These are phyloP conservation scores for Phoma herbarum DNA, from an alignment of 2,329 filamentous ascomycete genomes.

Conservation along the genomic window DNA sequence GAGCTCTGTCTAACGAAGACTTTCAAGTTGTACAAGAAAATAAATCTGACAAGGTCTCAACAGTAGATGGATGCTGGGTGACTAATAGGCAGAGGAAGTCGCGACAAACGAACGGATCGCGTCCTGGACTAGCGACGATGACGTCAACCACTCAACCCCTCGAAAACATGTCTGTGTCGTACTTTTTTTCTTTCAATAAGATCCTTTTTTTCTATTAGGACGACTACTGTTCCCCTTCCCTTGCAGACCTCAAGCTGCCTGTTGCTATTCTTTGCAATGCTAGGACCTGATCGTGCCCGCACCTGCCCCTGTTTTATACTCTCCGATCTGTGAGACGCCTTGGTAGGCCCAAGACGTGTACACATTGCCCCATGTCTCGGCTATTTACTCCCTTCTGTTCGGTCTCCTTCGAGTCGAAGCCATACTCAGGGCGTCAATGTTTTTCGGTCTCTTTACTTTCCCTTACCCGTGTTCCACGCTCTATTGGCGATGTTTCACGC, in stretches of 20 bases:
- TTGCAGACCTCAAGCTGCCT: not conserved
- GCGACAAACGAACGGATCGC: not conserved
- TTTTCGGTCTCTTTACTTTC: not conserved
- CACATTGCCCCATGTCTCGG: not conserved
- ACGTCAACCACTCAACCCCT: constrained; percentile 1
- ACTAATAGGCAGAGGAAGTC: not conserved
- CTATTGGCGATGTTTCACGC: not conserved
- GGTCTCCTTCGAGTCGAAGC: not conserved
- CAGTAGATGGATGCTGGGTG: not conserved
- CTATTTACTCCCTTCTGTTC: not conserved
- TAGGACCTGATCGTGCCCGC: not conserved
- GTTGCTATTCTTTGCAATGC: not conserved
- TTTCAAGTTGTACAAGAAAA: not conserved
- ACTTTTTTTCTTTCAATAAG: not conserved
- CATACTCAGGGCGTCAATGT: not conserved
- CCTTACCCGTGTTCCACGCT: not conserved
- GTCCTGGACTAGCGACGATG: not conserved
- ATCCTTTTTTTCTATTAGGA: not conserved
- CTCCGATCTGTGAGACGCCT: not conserved
- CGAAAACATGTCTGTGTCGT: not conserved
- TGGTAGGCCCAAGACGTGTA: not conserved
- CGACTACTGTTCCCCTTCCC: not conserved
- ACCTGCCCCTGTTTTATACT: not conserved
- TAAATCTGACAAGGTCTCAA: not conserved
- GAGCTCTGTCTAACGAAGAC: not conserved